These are phyloP conservation scores for Jaapia argillacea DNA, from an alignment of 768 basidiomycete genomes.

Conservation along the genomic window DNA sequence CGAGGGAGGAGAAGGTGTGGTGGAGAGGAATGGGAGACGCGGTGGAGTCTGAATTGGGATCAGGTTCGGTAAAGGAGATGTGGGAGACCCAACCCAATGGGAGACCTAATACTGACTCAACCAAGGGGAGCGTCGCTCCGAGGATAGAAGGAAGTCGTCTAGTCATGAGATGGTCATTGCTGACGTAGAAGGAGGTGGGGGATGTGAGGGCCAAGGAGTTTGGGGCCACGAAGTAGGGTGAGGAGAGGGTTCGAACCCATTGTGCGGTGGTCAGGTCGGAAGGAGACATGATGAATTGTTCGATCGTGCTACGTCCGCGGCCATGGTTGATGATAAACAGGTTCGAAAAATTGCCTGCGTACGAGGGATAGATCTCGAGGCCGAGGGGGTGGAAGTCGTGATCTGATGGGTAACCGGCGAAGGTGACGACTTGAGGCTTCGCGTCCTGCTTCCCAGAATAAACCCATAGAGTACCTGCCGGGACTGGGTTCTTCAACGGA, in stretches of 20 bases:
- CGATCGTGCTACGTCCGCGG: slow-evolving; percentile 47
- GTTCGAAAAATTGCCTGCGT: slow-evolving; percentile 36
- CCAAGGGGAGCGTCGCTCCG: slow-evolving; percentile 38
- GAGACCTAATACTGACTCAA: slow-evolving; percentile 45
- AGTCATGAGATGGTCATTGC: slow-evolving; percentile 64
- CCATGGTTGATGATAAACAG: slow-evolving; percentile 68
- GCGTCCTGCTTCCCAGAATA: slow-evolving; percentile 18
- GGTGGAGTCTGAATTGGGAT: slow-evolving; percentile 8
- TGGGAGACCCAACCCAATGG: slow-evolving; percentile 55
- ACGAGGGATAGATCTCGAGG: slow-evolving; percentile 44
- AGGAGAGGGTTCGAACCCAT: slow-evolving; percentile 51
- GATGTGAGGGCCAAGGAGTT: slow-evolving; percentile 60
- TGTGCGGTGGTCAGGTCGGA: slow-evolving; percentile 30
- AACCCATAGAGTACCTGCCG: slow-evolving; percentile 55
- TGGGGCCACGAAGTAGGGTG: slow-evolving; percentile 49
- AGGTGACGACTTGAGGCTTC: slow-evolving; percentile 27
- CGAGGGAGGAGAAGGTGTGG: slow-evolving; percentile 31
- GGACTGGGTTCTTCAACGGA: slow-evolving; percentile 46
- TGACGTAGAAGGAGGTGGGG: slow-evolving; percentile 59
- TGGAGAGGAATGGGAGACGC: slow-evolving; percentile 15
- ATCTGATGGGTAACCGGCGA: slow-evolving; percentile 41
- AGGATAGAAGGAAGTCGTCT: slow-evolving; percentile 41
- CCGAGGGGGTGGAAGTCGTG: slow-evolving; percentile 72
- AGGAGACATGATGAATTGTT: slow-evolving; percentile 53
- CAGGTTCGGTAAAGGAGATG: slow-evolving; percentile 24